These are phyloP conservation scores for Neonectria neomacrospora DNA, from an alignment of 2,329 filamentous ascomycete genomes.

Conservation along the genomic window DNA sequence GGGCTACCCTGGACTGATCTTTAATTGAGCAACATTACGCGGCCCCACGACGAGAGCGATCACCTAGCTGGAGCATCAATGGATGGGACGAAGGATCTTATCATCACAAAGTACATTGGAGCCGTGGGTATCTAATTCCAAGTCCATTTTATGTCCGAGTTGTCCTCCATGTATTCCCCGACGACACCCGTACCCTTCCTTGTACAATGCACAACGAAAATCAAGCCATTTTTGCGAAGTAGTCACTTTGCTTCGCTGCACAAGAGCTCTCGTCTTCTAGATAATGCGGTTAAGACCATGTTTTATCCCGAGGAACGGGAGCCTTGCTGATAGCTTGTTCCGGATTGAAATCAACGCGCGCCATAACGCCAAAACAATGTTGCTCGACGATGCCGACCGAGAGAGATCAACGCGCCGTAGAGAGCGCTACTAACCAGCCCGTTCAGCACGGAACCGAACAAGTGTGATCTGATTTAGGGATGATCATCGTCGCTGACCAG, in stretches of 20 bases:
- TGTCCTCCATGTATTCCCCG: constrained; percentile 1
- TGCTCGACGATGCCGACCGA: constrained; percentile 9
- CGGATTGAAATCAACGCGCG: constrained; percentile 19
- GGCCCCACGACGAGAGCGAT: neutral
- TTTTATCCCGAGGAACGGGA: constrained; percentile 10
- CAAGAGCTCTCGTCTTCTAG: constrained; percentile 2
- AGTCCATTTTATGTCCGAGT: constrained; percentile 20
- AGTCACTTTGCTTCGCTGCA: constrained; percentile 2
- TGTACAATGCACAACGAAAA: constrained; percentile 3
- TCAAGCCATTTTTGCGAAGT: neutral
- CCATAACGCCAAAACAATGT: constrained; percentile 36
- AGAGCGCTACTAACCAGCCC: neutral
- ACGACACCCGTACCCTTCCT: constrained; percentile 6
- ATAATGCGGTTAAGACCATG: neutral
- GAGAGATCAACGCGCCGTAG: neutral
- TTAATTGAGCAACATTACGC: neutral
- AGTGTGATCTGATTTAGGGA: constrained; percentile 5
- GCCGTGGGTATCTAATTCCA: constrained; percentile 28
- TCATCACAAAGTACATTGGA: constrained; percentile 24
- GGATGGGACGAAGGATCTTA: neutral
- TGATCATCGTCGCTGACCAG: constrained; percentile 52
- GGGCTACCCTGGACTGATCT: neutral
- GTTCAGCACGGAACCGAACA: neutral
- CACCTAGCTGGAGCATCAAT: neutral
- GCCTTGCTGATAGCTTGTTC: constrained; percentile 3